Conservation (phyloP, 352 stramenopile species). For the Globisporangium irregulare region DNA sequence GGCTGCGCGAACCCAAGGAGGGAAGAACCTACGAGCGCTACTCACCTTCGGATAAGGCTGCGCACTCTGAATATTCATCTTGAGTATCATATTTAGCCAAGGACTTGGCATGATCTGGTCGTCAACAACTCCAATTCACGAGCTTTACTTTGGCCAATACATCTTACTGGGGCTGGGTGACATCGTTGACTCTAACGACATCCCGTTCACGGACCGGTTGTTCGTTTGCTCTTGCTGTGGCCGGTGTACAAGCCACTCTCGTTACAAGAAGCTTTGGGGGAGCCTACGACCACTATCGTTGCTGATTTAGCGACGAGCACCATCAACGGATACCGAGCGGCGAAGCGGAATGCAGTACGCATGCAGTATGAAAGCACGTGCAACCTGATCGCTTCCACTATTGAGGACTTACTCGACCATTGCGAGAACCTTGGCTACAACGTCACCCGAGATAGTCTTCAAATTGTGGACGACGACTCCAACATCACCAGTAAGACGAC, state of each 20-base stretch:
- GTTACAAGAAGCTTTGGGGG: slow-evolving; percentile 2
- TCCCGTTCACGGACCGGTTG: slow-evolving; percentile 37
- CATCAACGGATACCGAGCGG: slow-evolving; percentile 27
- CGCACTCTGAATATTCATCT: too few species aligned
- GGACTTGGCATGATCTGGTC: too few species aligned
- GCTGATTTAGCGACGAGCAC: slow-evolving; percentile 17
- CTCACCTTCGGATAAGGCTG: too few species aligned
- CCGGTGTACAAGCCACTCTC: slow-evolving; percentile 28
- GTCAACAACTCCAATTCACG: too few species aligned
- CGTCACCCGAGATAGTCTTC: slow-evolving; percentile 18
- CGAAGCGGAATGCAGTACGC: slow-evolving; percentile 4
- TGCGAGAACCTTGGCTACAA: slow-evolving; percentile 25
- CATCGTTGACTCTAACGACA: slow-evolving; percentile 30
- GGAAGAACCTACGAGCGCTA: too few species aligned
- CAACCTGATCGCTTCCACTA: slow-evolving; percentile 11
- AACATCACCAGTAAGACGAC: neutral
- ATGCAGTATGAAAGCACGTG: slow-evolving; percentile 11
- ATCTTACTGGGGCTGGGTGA: too few species aligned
- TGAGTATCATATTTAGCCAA: too few species aligned
- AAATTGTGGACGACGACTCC: slow-evolving; percentile 1
- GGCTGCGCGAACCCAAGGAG: too few species aligned
- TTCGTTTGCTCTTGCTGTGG: slow-evolving; percentile 31
- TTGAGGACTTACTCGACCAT: slow-evolving; percentile 18
- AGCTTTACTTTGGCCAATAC: too few species aligned
- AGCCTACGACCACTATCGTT: neutral